These are phyloP conservation scores for Rhododendron kiyosumense DNA, from an alignment of 148 eudicot species.

Conservation along the genomic window DNA sequence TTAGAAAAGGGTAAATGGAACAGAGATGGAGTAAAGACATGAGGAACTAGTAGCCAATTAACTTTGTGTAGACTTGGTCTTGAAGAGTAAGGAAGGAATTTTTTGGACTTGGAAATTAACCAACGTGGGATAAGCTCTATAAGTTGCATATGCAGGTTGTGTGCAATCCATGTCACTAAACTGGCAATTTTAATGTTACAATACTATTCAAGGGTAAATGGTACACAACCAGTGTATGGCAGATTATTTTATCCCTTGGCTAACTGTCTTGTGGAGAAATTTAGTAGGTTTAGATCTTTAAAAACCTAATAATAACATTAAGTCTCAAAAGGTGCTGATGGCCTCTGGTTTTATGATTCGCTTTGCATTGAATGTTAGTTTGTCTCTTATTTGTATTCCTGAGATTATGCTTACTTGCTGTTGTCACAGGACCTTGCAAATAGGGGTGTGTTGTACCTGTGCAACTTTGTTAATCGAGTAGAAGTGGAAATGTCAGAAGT, in stretches of 20 bases:
- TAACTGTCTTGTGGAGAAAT: not conserved
- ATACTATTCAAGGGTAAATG: not conserved
- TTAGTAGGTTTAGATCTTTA: not conserved
- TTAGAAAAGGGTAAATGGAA: not conserved
- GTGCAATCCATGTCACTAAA: not conserved
- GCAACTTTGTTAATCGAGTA: conserved; percentile 51
- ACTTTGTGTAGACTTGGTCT: not conserved
- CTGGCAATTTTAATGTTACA: not conserved
- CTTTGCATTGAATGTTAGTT: not conserved
- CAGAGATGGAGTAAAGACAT: not conserved
- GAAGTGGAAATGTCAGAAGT: conserved; percentile 31
- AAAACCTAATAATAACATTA: not conserved
- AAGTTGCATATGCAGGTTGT: not conserved
- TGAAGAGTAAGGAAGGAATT: not conserved
- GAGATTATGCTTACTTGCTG: not conserved
- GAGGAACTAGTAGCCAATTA: not conserved
- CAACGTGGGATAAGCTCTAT: not conserved
- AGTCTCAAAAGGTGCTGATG: not conserved
- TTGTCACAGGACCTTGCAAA: conserved; percentile 49
- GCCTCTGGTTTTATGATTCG: not conserved
- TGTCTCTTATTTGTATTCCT: not conserved
- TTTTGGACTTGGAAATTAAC: not conserved
- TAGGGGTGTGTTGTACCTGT: conserved; percentile 55
- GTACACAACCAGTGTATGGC: not conserved
- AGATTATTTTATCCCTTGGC: not conserved